These are phyloP conservation scores for Trichoderma sp. DNA, from an alignment of 2,329 filamentous ascomycete genomes.

Conservation along the genomic window DNA sequence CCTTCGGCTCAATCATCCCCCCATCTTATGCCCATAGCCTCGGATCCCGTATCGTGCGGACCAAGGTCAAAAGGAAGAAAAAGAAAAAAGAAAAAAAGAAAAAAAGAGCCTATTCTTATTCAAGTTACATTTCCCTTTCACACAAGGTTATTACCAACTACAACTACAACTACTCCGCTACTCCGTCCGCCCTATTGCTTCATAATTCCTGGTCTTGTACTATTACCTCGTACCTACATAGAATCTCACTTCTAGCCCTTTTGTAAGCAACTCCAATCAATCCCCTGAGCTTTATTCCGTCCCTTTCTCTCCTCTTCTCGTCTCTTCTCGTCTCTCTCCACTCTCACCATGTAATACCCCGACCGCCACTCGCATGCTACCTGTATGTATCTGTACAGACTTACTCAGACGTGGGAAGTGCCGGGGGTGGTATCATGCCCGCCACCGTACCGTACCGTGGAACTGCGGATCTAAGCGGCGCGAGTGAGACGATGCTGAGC, in stretches of 20 bases:
- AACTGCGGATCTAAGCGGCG: constrained; percentile 14
- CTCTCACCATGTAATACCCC: not conserved
- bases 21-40: not conserved
- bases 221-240: not conserved
- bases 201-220: not conserved
- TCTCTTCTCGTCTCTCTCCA: not conserved
- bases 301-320: not conserved
- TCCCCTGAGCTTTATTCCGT: not conserved
- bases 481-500: constrained; percentile 3
- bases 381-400: not conserved
- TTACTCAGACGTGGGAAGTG: not conserved
- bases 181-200: not conserved
- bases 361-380: not conserved
- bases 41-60: not conserved
- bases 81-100: not conserved
- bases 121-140: not conserved
- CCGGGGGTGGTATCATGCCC: not conserved
- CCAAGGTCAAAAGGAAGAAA: not conserved
- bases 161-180: not conserved
- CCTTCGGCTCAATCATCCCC: constrained; percentile 1
- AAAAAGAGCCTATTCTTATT: not conserved
- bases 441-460: not conserved
- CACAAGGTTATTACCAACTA: not conserved
- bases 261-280: not conserved
- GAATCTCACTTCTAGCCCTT: not conserved